Evolutionary conservation across 345 rosid genomes (phyloP), one percentile per base, ranked within the genome.

Genomic region (Pistacia integerrima): DNA sequence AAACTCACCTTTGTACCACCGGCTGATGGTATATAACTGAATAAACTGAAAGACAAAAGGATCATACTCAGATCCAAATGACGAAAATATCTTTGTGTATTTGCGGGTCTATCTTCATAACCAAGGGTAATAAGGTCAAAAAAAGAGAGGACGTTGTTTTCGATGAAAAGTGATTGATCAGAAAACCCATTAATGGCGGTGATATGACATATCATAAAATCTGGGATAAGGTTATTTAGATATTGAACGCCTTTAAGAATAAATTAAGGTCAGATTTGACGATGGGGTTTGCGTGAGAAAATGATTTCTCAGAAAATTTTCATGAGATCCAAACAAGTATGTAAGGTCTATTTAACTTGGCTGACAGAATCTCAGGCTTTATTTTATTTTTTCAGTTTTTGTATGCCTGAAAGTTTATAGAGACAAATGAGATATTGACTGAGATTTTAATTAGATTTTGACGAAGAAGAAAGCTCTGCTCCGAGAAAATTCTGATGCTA

Each of bases 131-230:
- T 35, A 16, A 16, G 6, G 74, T 52, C 35, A 3, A 7, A 22
- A n/a, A 20, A 1, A 1, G 10, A 3, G 4, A 4, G 4, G 60
- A 11, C 16, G 63, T 35, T 57, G 41, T 16, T 63, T 68, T 63
- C 63, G 2, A 4, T 65, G 62, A 62, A 73, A 57, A 56, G 68
- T 36, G 72, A 72, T 11, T 30, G 74, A 67, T 69, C 78, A 73
- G 68, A 51, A 22, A 72, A 6, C 28, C 71, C 69, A 70, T 76
- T 80, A 36, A 76, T 66, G 76, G 76, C 66, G 22, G 71, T n/a
- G 75, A 20, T 60, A 63, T 44, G 49, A 73, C 35, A 56, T 33
- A 69, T 60, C 83, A 52, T 35, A 8, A 51, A 52, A 62, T 30
- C 58, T 5, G 57, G 22, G 67, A 60, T 28, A 16, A 44, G 56